Percentiles rank a stretch among this genome's conserved stretches.
Evolutionary conservation across 2,329 filamentous ascomycete genomes (phyloP).

Genomic region (Phialophora chinensis): DNA sequence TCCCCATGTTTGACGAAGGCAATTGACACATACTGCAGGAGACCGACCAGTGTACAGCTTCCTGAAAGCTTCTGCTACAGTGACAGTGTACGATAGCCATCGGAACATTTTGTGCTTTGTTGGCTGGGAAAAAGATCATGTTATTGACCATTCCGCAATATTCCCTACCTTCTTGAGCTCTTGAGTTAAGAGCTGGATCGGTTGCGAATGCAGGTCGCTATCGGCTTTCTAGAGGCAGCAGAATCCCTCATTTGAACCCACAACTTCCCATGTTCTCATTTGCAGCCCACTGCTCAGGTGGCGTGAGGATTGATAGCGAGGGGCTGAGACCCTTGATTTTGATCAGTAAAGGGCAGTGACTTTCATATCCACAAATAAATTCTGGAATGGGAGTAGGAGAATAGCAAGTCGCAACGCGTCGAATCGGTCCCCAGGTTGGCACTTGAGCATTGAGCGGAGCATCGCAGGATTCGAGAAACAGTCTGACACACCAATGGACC

Average conservation of each 20-base stretch:
- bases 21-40: too few species aligned
- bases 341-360: not conserved
- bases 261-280: not conserved
- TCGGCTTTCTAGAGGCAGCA: conserved; percentile 63
- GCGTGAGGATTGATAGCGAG: not conserved
- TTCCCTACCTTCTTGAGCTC: conserved; percentile 71
- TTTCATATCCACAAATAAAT: not conserved
- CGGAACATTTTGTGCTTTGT: too few species aligned
- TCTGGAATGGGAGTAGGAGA: conserved; percentile 39
- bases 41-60: too few species aligned
- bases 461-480: conserved; percentile 2
- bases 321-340: not conserved
- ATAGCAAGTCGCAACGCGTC: conserved; percentile 16
- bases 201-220: conserved; percentile 84
- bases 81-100: too few species aligned
- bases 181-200: conserved; percentile 81
- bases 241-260: conserved; percentile 42
- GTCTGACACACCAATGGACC: conserved; percentile 48
- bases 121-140: too few species aligned
- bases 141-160: conserved; percentile 63
- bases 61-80: too few species aligned
- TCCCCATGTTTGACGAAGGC: too few species aligned
- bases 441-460: too few species aligned
- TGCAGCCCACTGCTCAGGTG: conserved; percentile 1
- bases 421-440: too few species aligned